These are phyloP conservation scores for Aspergillus sojae DNA, from an alignment of 2,329 filamentous ascomycete genomes.

Conservation along the genomic window DNA sequence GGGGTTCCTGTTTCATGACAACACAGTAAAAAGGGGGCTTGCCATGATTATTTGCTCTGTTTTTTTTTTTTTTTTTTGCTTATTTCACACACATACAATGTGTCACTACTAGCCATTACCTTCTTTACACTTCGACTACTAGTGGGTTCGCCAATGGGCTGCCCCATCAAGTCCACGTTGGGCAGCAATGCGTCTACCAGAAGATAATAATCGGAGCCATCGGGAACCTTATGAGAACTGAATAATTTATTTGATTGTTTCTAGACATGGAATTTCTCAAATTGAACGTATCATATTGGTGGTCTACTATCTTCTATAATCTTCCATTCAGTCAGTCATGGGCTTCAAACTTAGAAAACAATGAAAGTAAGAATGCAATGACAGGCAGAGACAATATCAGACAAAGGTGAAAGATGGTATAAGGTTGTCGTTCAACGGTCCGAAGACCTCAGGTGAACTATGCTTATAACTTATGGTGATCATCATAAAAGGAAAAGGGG, in stretches of 20 bases:
- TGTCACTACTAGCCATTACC: background rate
- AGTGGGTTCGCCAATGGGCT: constrained; percentile 15
- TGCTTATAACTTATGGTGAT: constrained; percentile 41
- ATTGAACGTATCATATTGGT: background rate
- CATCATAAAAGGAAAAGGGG: constrained; percentile 32
- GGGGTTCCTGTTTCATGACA: constrained; percentile 11
- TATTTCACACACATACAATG: background rate
- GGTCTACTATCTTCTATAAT: background rate
- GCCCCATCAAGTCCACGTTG: constrained; percentile 29
- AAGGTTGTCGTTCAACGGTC: constrained; percentile 45
- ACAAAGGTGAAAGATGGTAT: constrained; percentile 42
- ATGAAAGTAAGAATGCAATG: constrained; percentile 18
- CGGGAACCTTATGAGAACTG: constrained; percentile 9
- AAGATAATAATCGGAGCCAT: constrained; percentile 13
- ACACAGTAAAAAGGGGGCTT: constrained; percentile 3
- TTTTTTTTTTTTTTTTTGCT: background rate
- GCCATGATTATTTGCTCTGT: background rate
- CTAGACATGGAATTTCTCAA: constrained; percentile 1
- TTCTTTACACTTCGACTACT: constrained; percentile 6
- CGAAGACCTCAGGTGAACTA: constrained; percentile 48
- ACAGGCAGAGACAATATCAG: constrained; percentile 27
- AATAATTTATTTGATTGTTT: background rate
- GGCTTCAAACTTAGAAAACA: background rate
- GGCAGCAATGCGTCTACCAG: constrained; percentile 34
- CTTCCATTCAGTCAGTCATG: constrained; percentile 2